Evolutionary conservation across 768 basidiomycete species (phyloP), one percentile per base, ranked within the genome.

Genomic region (Xerocomus brunneocitrinus): DNA sequence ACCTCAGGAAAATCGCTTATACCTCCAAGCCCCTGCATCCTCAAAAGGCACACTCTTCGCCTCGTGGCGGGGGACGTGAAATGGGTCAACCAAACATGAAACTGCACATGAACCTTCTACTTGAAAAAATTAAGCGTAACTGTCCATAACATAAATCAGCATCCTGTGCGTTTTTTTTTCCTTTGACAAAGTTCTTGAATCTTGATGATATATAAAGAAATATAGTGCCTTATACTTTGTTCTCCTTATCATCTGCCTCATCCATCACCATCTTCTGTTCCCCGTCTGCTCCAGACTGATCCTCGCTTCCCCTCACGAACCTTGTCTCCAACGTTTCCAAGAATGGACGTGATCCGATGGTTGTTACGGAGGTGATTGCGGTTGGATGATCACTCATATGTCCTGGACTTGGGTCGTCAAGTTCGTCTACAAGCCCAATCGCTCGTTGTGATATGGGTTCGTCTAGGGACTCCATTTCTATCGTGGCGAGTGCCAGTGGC

Each of bases 331-430:
- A 70, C 50, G 77, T 85, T 16, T 73, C 76, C 47, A 80, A 59
- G 44, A 82, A 75, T n/a, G 84, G 80, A 44, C 73, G 72, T 61
- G 69, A 55, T 52, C 64, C 57, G 32, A 73, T 45, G 5, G 79
- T 78, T 9, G 86, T 89, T n/a, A 83, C 81, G 8, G 84, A 73
- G 14, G 79, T 80, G 45, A 91, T 70, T 1, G 89, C 76, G 3
- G 80, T 86, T 3, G 89, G 89, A 64, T 83, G 83, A 44, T 91
- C 85, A 60, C 89, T 89, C 76, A 92, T 75, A 67, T 92, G 90
- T 22, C 89, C 90, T 13, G 90, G 90, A 48, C 80, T 75, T 4
- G 90, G 89, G 68, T 91, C 87, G 60, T 92, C 91, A 58, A 92
- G 71, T 68, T 92, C 89, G 58, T 93, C 90, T 28, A 93, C 91